Evolutionary conservation across 1,139 yeast genomes (phyloP), one percentile per base, ranked within the genome.

Genomic region (Candida pseudoviswanathii): DNA sequence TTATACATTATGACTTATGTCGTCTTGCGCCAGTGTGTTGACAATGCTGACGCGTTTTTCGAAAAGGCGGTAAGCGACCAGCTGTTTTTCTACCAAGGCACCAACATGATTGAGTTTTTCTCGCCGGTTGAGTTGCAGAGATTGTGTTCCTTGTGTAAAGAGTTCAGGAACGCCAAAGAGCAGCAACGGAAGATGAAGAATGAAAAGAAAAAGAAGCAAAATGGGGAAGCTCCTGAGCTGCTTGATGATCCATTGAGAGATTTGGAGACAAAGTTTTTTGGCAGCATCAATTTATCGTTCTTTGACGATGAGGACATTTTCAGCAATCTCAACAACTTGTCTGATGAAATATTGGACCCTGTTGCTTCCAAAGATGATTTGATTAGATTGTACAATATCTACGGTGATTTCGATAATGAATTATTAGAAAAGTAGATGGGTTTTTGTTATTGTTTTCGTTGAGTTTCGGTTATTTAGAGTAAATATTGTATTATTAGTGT

Each of bases 1-100:
- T 57, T 76, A 24, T 73, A 73, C 54, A 77, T 75, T 41, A 72
- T 76, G 68, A 66, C 78, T 3, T 73, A 67, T 53, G 71, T 73
- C 53, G 75, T 75, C 5, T 60, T 76, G 48, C 65, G 69, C 50
- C 80, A 75, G 53, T 73, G 79, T 58, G 68, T 71, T 71, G 75
- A 71, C 16, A 70, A 75, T 51, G 73, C 79, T 0, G 71, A 68
- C 44, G 66, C 65, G 3, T 67, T 75, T 52, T 74, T 76, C 51
- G 70, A 69, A 41, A 63, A 66, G 16, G 60, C 69, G 3, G 50
- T 67, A 37, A 63, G 61, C 44, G 69, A 68, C 32, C 60, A 64
- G 8, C 60, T 62, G 46, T 67, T 67, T 46, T 64, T 64, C 51
- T 74, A 73, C 45, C 66, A 68, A 37, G 77, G 78, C 1, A 67